These are phyloP conservation scores for Lanmaoa rubissima DNA, from an alignment of 768 basidiomycete species.

Conservation along the genomic window DNA sequence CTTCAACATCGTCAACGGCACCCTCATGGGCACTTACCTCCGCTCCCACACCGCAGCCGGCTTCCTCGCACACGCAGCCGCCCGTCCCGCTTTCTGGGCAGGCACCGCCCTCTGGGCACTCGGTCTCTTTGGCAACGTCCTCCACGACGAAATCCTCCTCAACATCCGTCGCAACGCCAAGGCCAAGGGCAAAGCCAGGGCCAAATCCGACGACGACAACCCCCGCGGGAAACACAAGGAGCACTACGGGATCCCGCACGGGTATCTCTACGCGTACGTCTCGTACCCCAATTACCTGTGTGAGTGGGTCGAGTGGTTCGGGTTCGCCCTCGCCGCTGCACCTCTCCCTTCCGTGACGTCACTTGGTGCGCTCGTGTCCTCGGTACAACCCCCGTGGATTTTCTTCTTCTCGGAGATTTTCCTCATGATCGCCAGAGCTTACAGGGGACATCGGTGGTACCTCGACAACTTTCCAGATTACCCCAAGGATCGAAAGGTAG, in stretches of 20 bases:
- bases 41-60: constrained; percentile 51
- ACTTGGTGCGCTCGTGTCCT: constrained; percentile 41
- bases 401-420: constrained; percentile 74
- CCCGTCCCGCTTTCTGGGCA: constrained; percentile 51
- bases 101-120: constrained; percentile 65
- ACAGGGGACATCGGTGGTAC: constrained; percentile 88
- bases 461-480: constrained; percentile 74
- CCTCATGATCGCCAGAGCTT: constrained; percentile 79
- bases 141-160: constrained; percentile 88
- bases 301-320: constrained; percentile 95
- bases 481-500: constrained; percentile 69
- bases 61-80: constrained; percentile 37
- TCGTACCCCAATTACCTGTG: constrained; percentile 94
- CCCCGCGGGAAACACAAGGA: constrained; percentile 33
- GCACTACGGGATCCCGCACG: constrained; percentile 80
- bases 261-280: constrained; percentile 70
- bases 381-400: constrained; percentile 68
- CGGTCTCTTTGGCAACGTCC: constrained; percentile 78
- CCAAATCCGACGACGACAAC: constrained; percentile 26
- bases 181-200: constrained; percentile 32
- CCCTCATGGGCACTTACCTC: constrained; percentile 67
- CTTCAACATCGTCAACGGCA: constrained; percentile 77
- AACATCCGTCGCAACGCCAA: constrained; percentile 69
- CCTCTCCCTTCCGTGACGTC: constrained; percentile 41
- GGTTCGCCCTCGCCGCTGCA: constrained; percentile 76